A percentile compares a stretch with the other conserved stretches of the same genome.
phyloP scores from a whole-genome alignment of 106 monocot species.

The Dendrobium chrysotoxum region DNA sequence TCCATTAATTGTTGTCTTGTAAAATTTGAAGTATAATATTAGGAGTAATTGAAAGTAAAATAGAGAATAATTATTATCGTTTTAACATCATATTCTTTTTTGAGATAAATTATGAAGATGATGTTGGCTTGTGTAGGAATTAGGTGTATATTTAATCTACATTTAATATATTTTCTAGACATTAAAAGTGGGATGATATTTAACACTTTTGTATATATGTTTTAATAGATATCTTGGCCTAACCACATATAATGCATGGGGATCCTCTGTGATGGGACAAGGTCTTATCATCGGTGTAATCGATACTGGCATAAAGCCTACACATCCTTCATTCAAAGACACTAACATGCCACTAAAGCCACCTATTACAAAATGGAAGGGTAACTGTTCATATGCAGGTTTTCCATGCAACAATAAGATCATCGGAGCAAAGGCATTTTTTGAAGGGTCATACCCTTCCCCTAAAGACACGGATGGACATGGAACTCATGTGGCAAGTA shows the following conservation, averaged over 20 bases:
- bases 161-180: neutral
- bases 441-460: neutral
- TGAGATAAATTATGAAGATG: neutral
- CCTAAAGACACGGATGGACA: constrained; percentile 4
- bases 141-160: neutral
- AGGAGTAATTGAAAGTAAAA: neutral
- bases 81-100: neutral
- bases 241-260: neutral
- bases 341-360: constrained; percentile 7
- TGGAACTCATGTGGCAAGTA: constrained; percentile 19
- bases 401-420: constrained; percentile 19
- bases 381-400: neutral
- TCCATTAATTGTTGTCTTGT: neutral
- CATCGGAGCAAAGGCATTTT: neutral
- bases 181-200: neutral
- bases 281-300: neutral
- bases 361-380: constrained; percentile 10
- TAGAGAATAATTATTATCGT: neutral
- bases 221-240: neutral
- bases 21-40: no score
- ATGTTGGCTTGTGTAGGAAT: neutral
- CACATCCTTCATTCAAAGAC: constrained; percentile 19
- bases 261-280: neutral
- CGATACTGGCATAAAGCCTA: neutral
- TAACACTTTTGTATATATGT: neutral